Conservation (phyloP, 176 grass and related monocot genomes). For the Saccharum officinarum region DNA sequence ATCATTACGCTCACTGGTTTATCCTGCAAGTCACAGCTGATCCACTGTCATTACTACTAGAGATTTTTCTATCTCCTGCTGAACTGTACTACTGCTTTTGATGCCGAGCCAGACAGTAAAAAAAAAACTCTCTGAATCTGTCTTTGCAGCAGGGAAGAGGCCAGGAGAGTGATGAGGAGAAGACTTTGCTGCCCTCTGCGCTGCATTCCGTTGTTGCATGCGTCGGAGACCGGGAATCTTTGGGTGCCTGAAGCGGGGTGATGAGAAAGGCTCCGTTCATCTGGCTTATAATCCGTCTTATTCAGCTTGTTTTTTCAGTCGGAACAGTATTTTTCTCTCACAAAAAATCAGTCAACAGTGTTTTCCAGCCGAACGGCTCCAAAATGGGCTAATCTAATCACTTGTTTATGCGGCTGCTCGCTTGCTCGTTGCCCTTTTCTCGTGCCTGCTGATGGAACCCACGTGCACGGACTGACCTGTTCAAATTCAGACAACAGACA, state of each 20-base stretch:
- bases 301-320: too few species aligned
- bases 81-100: conserved; percentile 20
- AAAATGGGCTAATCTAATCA: conserved; percentile 10
- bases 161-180: conserved; percentile 2
- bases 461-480: conserved; percentile 28
- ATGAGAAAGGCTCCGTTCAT: too few species aligned
- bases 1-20: conserved; percentile 27
- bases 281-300: too few species aligned
- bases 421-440: conserved; percentile 11
- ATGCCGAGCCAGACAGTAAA: conserved; percentile 9
- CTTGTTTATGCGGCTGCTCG: not conserved
- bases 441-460: conserved; percentile 35
- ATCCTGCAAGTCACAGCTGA: not conserved
- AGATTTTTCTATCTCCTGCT: conserved; percentile 20
- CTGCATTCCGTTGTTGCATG: conserved; percentile 9
- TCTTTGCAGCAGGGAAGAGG: conserved; percentile 13
- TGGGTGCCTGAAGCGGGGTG: conserved; percentile 15
- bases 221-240: conserved; percentile 44
- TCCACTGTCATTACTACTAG: not conserved
- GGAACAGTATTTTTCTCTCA: too few species aligned
- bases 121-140: conserved; percentile 27
- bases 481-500: not conserved
- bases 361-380: too few species aligned
- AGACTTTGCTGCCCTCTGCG: conserved; percentile 27
- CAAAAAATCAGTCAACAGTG: too few species aligned